Base-by-base conservation (phyloP, 2,329 filamentous ascomycete genomes). In the Fusarium pininemorale region DNA sequence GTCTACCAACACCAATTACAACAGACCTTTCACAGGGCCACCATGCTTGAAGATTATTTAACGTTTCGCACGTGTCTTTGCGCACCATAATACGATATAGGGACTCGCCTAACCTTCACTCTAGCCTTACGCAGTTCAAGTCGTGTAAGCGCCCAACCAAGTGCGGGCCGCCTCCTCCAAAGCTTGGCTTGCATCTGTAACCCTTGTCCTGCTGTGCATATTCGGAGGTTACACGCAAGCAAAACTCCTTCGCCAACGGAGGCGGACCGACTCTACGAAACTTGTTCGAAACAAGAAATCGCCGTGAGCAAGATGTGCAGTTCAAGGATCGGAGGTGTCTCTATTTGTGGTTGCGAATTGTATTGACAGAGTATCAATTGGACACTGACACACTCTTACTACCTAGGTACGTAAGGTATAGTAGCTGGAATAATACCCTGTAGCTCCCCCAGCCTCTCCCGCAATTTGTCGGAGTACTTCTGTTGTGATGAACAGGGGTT, bases 41-140 rank as follows among this genome's bases (percentile, higher is more conserved):
- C 48, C n/a, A 65, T 68, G 63, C 45, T 56, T 61, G 30, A 60
- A 57, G 53, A 45, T 67, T 74, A 67, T 61, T 57, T 55, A 66
- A 70, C 67, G 70, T 72, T 75, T 51, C 62, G 71, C 75, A 77
- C 68, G 75, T 77, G 75, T 73, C 59, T 59, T 48, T 64, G 54
- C 63, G 44, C 38, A 57, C 51, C 57, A 58, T 47, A 37, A 58
- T 35, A 58, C 42, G 41, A 58, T 50, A 58, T 38, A 35, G 20
- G 45, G 30, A 50, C 55, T 58, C 55, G 55, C 42, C 55, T 58
- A 58, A n/a, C 32, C 15, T n/a, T 50, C n/a, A 56, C 51, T 47
- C n/a, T 59, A 47, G 47, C 65, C 61, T 70, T 60, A 58, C 38
- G 28, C 24, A 37, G 45, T 39, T 30, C 38, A 35, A 60, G 37